Conservation (phyloP, 345 rosid species). For the Firmiana major region DNA sequence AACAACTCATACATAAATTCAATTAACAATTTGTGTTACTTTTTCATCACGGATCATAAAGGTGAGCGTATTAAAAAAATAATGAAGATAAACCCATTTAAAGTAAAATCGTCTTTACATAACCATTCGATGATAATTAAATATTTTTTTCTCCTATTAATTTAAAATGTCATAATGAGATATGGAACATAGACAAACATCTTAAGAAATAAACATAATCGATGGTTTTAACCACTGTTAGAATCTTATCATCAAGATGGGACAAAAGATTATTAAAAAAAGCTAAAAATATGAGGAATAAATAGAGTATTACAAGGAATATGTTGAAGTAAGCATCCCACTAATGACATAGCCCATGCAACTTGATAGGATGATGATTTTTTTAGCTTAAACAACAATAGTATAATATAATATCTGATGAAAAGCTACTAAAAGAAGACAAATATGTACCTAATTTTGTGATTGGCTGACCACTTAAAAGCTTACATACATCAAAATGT, state of each 20-base stretch:
- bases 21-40: too few species aligned
- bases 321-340: conserved; percentile 1
- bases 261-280: neutral
- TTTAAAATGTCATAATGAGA: neutral
- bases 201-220: neutral
- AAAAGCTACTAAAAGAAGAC: neutral
- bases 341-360: neutral
- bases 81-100: too few species aligned
- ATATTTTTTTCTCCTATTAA: neutral
- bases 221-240: neutral
- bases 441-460: conserved; percentile 14
- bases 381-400: neutral
- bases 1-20: too few species aligned
- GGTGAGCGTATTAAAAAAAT: too few species aligned
- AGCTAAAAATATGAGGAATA: neutral
- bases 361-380: neutral
- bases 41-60: too few species aligned
- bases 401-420: neutral
- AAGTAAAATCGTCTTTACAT: neutral
- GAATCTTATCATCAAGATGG: neutral
- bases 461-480: neutral
- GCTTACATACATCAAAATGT: neutral
- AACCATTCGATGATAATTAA: neutral
- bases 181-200: neutral
- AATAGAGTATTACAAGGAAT: neutral